Evolutionary conservation across 1,139 yeast species (phyloP).

Genomic region (Taphrina pruni): DNA sequence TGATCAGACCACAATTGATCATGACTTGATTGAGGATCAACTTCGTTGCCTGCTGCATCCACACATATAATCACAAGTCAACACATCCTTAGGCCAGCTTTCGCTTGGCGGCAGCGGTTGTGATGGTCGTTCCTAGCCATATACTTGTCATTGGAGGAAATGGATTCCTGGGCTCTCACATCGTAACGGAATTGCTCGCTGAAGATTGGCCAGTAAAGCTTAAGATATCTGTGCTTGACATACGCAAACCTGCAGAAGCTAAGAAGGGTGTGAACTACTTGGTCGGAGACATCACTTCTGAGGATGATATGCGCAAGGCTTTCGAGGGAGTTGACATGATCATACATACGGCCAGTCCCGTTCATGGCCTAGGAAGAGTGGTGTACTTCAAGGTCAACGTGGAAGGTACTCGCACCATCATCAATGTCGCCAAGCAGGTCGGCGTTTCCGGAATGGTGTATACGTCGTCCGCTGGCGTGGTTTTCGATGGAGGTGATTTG

Average conservation of each 20-base stretch:
- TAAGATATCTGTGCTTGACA: slow-evolving; percentile 73
- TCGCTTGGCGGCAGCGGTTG: too few species aligned
- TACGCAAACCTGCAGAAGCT: slow-evolving; percentile 63
- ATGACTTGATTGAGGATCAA: too few species aligned
- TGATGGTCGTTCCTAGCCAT: slow-evolving; percentile 14
- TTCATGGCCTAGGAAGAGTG: slow-evolving; percentile 81
- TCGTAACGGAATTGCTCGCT: slow-evolving; percentile 77
- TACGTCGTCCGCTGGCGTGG: slow-evolving; percentile 97
- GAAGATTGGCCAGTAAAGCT: slow-evolving; percentile 68
- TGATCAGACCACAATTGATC: too few species aligned
- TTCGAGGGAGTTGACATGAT: slow-evolving; percentile 68
- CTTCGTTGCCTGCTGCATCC: too few species aligned
- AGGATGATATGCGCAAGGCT: slow-evolving; percentile 69
- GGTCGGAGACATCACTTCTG: slow-evolving; percentile 83
- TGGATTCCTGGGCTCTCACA: slow-evolving; percentile 91
- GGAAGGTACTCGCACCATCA: slow-evolving; percentile 78
- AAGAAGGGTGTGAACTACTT: slow-evolving; percentile 77
- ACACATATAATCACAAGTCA: too few species aligned
- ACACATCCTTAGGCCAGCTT: too few species aligned
- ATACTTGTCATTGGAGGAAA: slow-evolving; percentile 36
- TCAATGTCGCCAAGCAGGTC: slow-evolving; percentile 65
- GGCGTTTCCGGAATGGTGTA: slow-evolving; percentile 75
- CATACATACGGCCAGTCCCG: slow-evolving; percentile 96
- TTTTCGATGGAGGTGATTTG: slow-evolving; percentile 89
- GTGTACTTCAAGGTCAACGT: slow-evolving; percentile 90